Evolutionary conservation across 768 basidiomycete genomes (phyloP).

Genomic region (Psilocybe cyanescens): DNA sequence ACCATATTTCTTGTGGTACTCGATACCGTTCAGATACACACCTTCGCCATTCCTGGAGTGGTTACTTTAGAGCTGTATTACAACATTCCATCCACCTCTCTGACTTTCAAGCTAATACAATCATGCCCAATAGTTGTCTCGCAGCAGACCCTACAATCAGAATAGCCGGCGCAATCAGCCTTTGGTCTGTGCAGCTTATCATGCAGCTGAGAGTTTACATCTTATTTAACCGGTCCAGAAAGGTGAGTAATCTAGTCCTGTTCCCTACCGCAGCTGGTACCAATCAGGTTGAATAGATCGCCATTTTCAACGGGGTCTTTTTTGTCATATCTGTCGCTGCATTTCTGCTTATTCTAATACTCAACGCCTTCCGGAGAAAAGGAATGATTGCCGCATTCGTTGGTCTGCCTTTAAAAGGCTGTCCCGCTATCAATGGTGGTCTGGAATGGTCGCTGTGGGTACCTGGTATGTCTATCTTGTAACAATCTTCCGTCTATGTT

Average conservation of each 20-base stretch:
- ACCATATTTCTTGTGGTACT: constrained; percentile 45
- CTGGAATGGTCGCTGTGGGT: constrained; percentile 51
- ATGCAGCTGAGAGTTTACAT: constrained; percentile 52
- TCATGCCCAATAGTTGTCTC: constrained; percentile 37
- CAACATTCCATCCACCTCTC: neutral
- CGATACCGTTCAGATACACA: constrained; percentile 48
- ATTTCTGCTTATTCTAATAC: constrained; percentile 44
- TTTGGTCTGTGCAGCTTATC: constrained; percentile 53
- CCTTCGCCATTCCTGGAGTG: constrained; percentile 41
- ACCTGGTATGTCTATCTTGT: constrained; percentile 32
- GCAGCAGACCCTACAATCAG: constrained; percentile 47
- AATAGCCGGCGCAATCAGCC: constrained; percentile 43
- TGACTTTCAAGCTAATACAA: neutral
- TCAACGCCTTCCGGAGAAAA: constrained; percentile 37
- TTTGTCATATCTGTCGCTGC: constrained; percentile 43
- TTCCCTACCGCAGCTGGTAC: neutral
- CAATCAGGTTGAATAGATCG: constrained; percentile 29
- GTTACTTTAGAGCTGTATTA: constrained; percentile 38
- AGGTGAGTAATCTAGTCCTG: constrained; percentile 25
- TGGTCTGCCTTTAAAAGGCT: constrained; percentile 42
- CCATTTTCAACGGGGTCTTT: constrained; percentile 39
- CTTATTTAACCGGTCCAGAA: constrained; percentile 41
- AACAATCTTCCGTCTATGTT: neutral
- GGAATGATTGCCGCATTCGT: constrained; percentile 39
- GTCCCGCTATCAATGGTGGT: constrained; percentile 42